Evolutionary conservation across 2,329 filamentous ascomycete genomes (phyloP), one percentile per base, ranked within the genome.

Genomic region (Diaporthe sp.): DNA sequence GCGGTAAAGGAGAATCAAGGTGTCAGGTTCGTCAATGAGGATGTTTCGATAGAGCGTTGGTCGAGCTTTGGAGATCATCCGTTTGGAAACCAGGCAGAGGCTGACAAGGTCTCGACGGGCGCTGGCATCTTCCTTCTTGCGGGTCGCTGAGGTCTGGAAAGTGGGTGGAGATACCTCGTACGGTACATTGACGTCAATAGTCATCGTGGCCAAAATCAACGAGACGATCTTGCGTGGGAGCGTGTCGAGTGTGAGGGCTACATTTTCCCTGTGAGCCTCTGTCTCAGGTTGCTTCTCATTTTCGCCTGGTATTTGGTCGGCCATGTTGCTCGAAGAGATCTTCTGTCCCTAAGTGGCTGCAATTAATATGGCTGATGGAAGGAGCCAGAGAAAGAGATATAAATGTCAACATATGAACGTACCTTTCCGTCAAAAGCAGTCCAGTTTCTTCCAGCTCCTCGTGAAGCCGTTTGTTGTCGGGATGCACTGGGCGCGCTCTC

Each of bases 61-160:
- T 31, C n/a, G 63, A 4, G 28, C 28, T 8, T 8, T 25, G 4
- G 17, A 34, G 9, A 13, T 3, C 22, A 49, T 51, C 9, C 22
- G 10, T 25, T 51, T 68, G 28, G 63, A 68, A 17, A 37, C 47
- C 63, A 53, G 10, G 10, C 63, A 68, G n/a, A 68, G 63, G 9
- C 15, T 53, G 20, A 4, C 12, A 9, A 68, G 42, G 13, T 34
- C 20, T 9, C 28, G 31, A 15, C 63, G 25, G 28, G 44, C 63
- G 4, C 34, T 15, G 42, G n/a, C 10, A 15, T 67, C 31, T 22
- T 37, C 9, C 31, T 34, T 20, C 28, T 34, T 57, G 28, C 28
- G 53, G 13, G 25, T 31, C 15, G 15, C 25, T 12, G 25, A 7
- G 9, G 53, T 31, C 53, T 17, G 12, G 9, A 9, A 34, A 20